Evolutionary conservation across 2,329 filamentous ascomycete genomes (phyloP).

Genomic region (Aspergillus hiratsukae): DNA sequence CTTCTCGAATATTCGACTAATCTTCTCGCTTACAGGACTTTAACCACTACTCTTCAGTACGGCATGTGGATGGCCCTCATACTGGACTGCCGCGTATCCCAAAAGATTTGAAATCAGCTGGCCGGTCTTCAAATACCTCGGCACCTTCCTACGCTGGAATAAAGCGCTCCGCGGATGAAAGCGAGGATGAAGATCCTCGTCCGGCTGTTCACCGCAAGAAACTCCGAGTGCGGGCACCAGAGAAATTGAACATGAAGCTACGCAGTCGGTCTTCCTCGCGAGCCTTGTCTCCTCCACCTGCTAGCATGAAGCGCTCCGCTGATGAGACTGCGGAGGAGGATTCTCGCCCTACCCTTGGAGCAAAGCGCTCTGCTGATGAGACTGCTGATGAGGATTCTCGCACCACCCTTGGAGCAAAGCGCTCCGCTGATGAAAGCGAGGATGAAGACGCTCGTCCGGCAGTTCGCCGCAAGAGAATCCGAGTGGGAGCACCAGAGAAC

Average conservation of each 20-base stretch:
- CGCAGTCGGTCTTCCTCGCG: constrained; percentile 34
- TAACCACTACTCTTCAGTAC: constrained; percentile 65
- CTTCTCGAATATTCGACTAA: neutral
- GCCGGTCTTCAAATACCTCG: constrained; percentile 28
- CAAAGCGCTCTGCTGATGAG: neutral
- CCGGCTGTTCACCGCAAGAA: neutral
- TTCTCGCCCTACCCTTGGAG: neutral
- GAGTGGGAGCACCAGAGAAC: constrained; percentile 49
- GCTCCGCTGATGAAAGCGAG: neutral
- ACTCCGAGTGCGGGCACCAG: constrained; percentile 45
- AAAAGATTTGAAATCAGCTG: constrained; percentile 29
- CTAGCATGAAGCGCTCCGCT: constrained; percentile 39
- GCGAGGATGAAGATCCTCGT: neutral
- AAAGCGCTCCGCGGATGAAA: neutral
- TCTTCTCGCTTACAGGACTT: constrained; percentile 43
- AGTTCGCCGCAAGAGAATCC: constrained; percentile 16
- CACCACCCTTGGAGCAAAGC: neutral
- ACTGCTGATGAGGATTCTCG: neutral
- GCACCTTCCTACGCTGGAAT: neutral
- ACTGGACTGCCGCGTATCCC: constrained; percentile 50
- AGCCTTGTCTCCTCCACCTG: constrained; percentile 40
- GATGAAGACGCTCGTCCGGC: constrained; percentile 22
- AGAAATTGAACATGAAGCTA: constrained; percentile 38
- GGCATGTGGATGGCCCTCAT: constrained; percentile 56
- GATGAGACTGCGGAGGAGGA: constrained; percentile 38